Evolutionary conservation across 495 filamentous ascomycete species (phyloP).

Genomic region (Pyronema omphalodes): DNA sequence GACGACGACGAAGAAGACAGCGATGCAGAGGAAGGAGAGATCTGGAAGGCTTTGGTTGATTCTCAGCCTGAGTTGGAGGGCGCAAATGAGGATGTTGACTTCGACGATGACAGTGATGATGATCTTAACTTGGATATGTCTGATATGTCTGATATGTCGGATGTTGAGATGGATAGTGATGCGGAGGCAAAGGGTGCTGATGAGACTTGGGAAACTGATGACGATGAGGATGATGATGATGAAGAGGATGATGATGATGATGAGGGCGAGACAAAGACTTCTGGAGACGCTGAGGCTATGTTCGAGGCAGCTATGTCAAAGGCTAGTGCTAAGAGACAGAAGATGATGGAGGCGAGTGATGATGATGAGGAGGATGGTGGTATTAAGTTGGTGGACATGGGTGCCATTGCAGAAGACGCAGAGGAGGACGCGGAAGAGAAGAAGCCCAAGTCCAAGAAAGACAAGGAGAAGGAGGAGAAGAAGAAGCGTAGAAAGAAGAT

Average conservation of each 20-base stretch:
- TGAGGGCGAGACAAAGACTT: conserved; percentile 30
- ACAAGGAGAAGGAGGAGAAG: conserved; percentile 23
- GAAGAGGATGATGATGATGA: conserved; percentile 30
- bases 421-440: conserved; percentile 24
- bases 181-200: conserved; percentile 31
- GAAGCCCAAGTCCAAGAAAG: conserved; percentile 15
- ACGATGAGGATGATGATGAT: conserved; percentile 29
- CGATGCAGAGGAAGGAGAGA: conserved; percentile 51
- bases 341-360: conserved; percentile 24
- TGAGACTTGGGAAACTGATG: conserved; percentile 30
- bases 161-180: conserved; percentile 35
- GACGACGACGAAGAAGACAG: conserved; percentile 29
- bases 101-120: conserved; percentile 42
- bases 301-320: conserved; percentile 34
- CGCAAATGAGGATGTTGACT: conserved; percentile 42
- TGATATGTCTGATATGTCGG: conserved; percentile 31
- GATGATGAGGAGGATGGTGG: conserved; percentile 14
- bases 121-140: conserved; percentile 29
- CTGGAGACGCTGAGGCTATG: conserved; percentile 31
- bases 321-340: conserved; percentile 39
- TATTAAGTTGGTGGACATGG: conserved; percentile 5
- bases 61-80: conserved; percentile 62
- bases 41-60: conserved; percentile 82
- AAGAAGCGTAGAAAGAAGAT: conserved; percentile 62
- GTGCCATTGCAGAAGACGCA: conserved; percentile 17